phyloP scores from a whole-genome alignment of 2,329 filamentous ascomycete genomes.

The Penicillium sp. region DNA sequence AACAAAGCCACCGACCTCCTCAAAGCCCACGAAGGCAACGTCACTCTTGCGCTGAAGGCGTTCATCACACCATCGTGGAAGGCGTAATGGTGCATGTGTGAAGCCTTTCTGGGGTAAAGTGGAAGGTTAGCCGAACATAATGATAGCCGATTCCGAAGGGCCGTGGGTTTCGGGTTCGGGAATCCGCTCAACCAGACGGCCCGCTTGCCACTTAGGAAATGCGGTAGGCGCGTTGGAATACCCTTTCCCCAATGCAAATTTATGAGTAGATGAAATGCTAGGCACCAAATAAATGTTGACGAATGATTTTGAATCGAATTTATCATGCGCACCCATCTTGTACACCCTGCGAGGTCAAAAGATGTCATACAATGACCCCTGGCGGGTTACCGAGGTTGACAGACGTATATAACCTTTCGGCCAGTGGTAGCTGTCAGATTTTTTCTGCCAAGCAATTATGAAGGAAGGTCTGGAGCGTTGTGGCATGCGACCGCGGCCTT shows the following conservation, averaged over 20 bases:
- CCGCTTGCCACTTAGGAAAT: not conserved
- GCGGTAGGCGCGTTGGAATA: not conserved
- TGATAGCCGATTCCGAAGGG: not conserved
- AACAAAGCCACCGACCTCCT: conserved; percentile 48
- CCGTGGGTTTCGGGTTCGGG: not conserved
- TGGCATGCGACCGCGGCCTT: not conserved
- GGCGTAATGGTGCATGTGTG: conserved; percentile 3
- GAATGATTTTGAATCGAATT: not conserved
- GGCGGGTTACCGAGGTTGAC: not conserved
- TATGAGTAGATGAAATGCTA: not conserved
- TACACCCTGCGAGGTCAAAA: not conserved
- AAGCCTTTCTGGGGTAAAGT: not conserved
- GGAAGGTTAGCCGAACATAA: not conserved
- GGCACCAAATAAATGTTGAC: not conserved
- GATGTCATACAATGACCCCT: not conserved
- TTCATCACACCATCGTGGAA: conserved; percentile 35
- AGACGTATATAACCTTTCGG: not conserved
- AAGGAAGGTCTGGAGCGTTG: not conserved
- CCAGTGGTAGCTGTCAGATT: not conserved
- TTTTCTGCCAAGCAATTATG: not conserved
- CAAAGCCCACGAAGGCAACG: conserved; percentile 47
- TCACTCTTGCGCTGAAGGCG: conserved; percentile 40
- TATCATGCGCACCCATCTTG: not conserved
- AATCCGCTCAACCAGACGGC: not conserved
- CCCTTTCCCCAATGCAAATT: not conserved